A percentile compares a stretch with the other conserved stretches of the same genome.
phyloP scores from a whole-genome alignment of 768 basidiomycete species.

The Lactifluus hygrophoroides region DNA sequence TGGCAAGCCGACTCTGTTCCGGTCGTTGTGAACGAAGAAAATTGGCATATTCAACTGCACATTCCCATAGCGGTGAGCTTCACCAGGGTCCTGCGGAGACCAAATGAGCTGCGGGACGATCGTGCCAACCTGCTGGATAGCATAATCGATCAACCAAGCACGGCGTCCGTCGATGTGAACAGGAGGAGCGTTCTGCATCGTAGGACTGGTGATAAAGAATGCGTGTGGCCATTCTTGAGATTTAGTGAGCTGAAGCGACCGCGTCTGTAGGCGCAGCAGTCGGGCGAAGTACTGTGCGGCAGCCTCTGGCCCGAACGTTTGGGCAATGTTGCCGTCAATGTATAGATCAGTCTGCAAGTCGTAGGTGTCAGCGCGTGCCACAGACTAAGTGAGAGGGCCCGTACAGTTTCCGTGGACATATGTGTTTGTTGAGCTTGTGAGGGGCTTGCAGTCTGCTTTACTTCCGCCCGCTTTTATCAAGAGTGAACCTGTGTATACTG shows the following conservation, averaged over 20 bases:
- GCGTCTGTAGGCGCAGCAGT: not conserved
- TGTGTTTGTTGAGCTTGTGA: not conserved
- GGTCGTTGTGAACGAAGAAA: not conserved
- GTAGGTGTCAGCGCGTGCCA: not conserved
- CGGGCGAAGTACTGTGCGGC: not conserved
- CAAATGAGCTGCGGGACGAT: constrained; percentile 10
- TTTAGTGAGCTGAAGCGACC: not conserved
- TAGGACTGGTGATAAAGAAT: not conserved
- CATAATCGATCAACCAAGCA: constrained; percentile 1
- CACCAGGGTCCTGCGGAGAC: not conserved
- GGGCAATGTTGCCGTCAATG: constrained; percentile 1
- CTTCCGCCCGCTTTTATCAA: no score
- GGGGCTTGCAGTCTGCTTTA: not conserved
- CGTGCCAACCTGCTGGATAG: not conserved
- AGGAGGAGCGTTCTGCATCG: not conserved
- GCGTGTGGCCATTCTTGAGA: not conserved
- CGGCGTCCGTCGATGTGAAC: not conserved
- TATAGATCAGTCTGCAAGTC: not conserved
- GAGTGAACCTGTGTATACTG: no score
- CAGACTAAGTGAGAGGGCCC: not conserved
- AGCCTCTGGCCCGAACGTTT: not conserved
- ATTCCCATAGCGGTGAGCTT: not conserved
- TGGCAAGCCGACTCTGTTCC: not conserved
- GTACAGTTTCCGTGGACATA: not conserved
- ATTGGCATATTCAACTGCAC: constrained; percentile 1